Conservation (phyloP, 169 alveolate genomes). For the Plasmodium knowlesi region DNA sequence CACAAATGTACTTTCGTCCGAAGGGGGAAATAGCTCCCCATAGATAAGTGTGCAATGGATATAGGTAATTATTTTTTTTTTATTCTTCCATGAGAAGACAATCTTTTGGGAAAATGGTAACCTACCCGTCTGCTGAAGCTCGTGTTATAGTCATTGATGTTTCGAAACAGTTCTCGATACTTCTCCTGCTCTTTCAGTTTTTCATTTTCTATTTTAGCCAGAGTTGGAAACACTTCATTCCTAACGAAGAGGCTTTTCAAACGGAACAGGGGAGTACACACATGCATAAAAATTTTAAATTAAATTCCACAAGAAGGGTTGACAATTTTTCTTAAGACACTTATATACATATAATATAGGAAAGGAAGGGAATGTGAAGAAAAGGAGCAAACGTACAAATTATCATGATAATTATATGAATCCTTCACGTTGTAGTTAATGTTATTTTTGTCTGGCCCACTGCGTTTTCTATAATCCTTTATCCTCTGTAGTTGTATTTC, state of each 20-base stretch:
- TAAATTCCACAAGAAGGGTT: background rate
- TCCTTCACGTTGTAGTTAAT: slow-evolving; percentile 62
- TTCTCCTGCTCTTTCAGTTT: slow-evolving; percentile 51
- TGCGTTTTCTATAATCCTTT: slow-evolving; percentile 28
- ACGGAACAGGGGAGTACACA: background rate
- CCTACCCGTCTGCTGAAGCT: slow-evolving; percentile 46
- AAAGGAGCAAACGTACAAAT: slow-evolving; percentile 19
- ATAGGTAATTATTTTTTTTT: background rate
- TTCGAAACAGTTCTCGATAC: slow-evolving; percentile 6
- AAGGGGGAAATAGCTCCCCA: background rate
- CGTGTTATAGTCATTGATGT: slow-evolving; percentile 53
- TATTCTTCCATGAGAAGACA: background rate
- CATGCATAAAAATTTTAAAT: background rate
- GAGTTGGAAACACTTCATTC: slow-evolving; percentile 66
- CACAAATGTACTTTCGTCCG: background rate
- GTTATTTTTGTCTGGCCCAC: slow-evolving; percentile 64
- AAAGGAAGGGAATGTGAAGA: background rate
- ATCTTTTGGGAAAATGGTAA: background rate
- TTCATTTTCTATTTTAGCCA: slow-evolving; percentile 71
- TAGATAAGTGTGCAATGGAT: background rate
- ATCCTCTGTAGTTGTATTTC: slow-evolving; percentile 44
- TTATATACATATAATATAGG: background rate
- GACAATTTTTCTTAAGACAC: background rate
- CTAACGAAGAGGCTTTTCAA: slow-evolving; percentile 59
- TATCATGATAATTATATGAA: slow-evolving; percentile 60